These are phyloP conservation scores for Alternaria sp. DNA, from an alignment of 2,329 filamentous ascomycete genomes.

Conservation along the genomic window DNA sequence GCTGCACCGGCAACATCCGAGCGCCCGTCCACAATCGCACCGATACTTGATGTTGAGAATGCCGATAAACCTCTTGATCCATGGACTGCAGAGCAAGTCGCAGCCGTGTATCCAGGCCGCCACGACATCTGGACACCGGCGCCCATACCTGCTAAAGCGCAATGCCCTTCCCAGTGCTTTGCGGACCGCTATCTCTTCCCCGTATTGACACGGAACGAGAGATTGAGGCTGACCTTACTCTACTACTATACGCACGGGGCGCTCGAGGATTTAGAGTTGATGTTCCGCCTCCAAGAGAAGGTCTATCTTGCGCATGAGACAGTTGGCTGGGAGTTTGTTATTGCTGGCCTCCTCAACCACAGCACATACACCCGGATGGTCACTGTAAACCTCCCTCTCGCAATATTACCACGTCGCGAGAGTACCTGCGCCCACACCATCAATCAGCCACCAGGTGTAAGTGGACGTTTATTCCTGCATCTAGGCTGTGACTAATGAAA, in stretches of 20 bases:
- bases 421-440: conserved; percentile 58
- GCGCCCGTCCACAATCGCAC: conserved; percentile 33
- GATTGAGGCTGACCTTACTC: conserved; percentile 51
- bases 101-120: conserved; percentile 29
- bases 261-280: conserved; percentile 53
- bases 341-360: conserved; percentile 56
- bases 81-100: conserved; percentile 27
- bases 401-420: conserved; percentile 57
- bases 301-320: conserved; percentile 54
- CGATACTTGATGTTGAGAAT: conserved; percentile 37
- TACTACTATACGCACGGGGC: conserved; percentile 58
- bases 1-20: conserved; percentile 24
- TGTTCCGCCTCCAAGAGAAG: conserved; percentile 56
- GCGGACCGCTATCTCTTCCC: conserved; percentile 49
- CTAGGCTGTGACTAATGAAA: conserved; percentile 9
- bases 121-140: conserved; percentile 29
- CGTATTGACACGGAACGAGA: conserved; percentile 49
- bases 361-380: conserved; percentile 57
- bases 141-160: conserved; percentile 27
- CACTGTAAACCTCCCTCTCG: conserved; percentile 54
- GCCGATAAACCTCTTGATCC: conserved; percentile 26
- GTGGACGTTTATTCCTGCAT: conserved; percentile 15
- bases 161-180: conserved; percentile 16
- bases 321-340: conserved; percentile 58
- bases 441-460: conserved; percentile 44